phyloP scores from a whole-genome alignment of 805 yeast genomes.

The Cyberlindnera misumaiensis region DNA sequence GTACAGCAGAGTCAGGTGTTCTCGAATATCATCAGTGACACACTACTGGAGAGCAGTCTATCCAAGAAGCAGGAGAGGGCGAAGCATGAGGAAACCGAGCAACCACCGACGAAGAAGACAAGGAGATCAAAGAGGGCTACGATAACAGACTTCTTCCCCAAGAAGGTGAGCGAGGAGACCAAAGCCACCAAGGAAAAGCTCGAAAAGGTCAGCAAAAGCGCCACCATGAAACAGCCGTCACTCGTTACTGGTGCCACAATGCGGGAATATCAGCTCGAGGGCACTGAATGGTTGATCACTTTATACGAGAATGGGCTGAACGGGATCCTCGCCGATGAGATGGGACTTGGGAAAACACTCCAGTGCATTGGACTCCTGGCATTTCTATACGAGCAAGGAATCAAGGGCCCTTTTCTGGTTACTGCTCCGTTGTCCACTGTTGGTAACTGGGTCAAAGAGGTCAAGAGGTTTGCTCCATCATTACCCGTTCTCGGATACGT shows the following conservation, averaged over 20 bases:
- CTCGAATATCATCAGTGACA: slow-evolving; percentile 79
- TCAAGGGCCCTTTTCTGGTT: slow-evolving; percentile 70
- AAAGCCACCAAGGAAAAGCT: slow-evolving; percentile 20
- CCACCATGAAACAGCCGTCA: slow-evolving; percentile 42
- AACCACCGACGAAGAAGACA: slow-evolving; percentile 18
- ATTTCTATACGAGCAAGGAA: slow-evolving; percentile 70
- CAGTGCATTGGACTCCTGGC: slow-evolving; percentile 79
- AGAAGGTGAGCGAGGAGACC: slow-evolving; percentile 14
- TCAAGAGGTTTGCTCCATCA: slow-evolving; percentile 65
- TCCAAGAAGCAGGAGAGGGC: slow-evolving; percentile 21
- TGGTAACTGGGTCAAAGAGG: slow-evolving; percentile 77
- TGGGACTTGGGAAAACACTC: slow-evolving; percentile 94
- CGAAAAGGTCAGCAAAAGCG: slow-evolving; percentile 3
- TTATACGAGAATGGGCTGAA: slow-evolving; percentile 89
- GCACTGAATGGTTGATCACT: slow-evolving; percentile 85
- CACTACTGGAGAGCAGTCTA: slow-evolving; percentile 49
- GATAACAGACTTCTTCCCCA: slow-evolving; percentile 20
- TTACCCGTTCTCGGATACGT: slow-evolving; percentile 56
- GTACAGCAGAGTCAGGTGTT: slow-evolving; percentile 86
- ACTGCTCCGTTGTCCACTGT: slow-evolving; percentile 83
- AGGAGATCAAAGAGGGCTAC: slow-evolving; percentile 14
- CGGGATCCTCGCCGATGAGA: slow-evolving; percentile 94
- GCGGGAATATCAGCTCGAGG: slow-evolving; percentile 84
- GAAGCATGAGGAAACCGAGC: slow-evolving; percentile 4
- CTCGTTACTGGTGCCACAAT: slow-evolving; percentile 50